Evolutionary conservation across 495 filamentous ascomycete species (phyloP).

Genomic region (Aspergillus heteromorphus): DNA sequence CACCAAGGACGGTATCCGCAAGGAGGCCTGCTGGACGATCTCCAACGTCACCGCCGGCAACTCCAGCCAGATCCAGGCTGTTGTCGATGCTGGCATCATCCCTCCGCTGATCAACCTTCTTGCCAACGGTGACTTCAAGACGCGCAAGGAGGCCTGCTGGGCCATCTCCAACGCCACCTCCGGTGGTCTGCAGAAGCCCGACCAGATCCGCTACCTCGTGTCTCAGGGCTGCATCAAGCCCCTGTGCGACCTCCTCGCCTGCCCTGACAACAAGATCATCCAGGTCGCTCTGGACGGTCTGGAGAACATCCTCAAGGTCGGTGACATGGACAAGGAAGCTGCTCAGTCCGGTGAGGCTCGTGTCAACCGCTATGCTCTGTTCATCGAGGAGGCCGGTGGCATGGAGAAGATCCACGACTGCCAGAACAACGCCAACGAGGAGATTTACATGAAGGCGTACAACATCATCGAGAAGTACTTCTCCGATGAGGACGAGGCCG

Average conservation of each 20-base stretch:
- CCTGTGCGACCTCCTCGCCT: constrained; percentile 89
- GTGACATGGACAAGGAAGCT: constrained; percentile 95
- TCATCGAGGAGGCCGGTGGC: constrained; percentile 96
- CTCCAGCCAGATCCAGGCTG: constrained; percentile 93
- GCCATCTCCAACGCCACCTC: constrained; percentile 99
- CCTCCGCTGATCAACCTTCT: constrained; percentile 93
- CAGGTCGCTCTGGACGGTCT: constrained; percentile 97
- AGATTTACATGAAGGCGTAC: constrained; percentile 99
- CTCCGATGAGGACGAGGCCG: constrained; percentile 92
- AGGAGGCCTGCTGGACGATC: constrained; percentile 99
- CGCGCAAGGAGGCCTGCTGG: constrained; percentile 99
- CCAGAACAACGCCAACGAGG: constrained; percentile 99
- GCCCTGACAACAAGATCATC: constrained; percentile 99
- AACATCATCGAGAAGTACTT: constrained; percentile 99
- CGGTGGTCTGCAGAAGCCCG: constrained; percentile 95
- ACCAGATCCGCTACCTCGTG: constrained; percentile 95
- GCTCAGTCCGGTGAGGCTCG: constrained; percentile 59
- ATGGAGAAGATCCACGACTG: constrained; percentile 99
- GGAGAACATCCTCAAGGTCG: constrained; percentile 99
- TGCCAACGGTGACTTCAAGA: constrained; percentile 97
- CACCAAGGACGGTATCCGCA: constrained; percentile 97
- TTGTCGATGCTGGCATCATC: constrained; percentile 95
- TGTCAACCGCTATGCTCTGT: constrained; percentile 95
- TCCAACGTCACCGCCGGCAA: constrained; percentile 99
- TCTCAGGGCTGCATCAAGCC: constrained; percentile 93